Conservation (phyloP, 2,329 filamentous ascomycete species). For the Curvularia hawaiiensis region DNA sequence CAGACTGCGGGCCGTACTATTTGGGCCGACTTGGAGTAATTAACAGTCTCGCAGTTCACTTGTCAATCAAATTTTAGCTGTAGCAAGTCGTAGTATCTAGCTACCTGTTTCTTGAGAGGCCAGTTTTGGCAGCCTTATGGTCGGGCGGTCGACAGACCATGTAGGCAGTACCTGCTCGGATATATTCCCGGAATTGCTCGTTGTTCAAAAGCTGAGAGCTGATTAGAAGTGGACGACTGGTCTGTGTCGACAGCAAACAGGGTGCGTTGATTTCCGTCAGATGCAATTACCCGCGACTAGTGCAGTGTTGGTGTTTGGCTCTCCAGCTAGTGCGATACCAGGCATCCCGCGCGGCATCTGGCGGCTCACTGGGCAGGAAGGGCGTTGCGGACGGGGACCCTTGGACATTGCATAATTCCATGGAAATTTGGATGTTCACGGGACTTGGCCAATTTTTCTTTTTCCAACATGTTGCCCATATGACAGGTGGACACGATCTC, state of each 20-base stretch:
- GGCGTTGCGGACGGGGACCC: constrained; percentile 1
- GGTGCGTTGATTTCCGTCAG: not conserved
- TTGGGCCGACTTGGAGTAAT: not conserved
- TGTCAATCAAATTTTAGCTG: not conserved
- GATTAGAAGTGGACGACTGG: not conserved
- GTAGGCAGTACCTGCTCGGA: not conserved
- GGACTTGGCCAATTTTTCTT: constrained; percentile 2
- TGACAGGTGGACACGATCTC: not conserved
- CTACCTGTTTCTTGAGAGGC: not conserved
- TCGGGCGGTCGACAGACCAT: too few species aligned
- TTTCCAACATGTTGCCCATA: not conserved
- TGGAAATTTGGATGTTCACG: constrained; percentile 9
- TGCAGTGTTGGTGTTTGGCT: constrained; percentile 7
- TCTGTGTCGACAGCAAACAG: not conserved
- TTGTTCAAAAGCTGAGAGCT: not conserved
- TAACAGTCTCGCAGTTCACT: not conserved
- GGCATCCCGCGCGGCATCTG: constrained; percentile 4
- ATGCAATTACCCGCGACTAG: constrained; percentile 11
- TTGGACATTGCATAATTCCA: constrained; percentile 9
- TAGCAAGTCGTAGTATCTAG: not conserved
- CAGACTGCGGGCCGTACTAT: not conserved
- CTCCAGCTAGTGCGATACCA: constrained; percentile 5
- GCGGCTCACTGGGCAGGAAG: constrained; percentile 6
- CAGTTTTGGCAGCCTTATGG: too few species aligned
- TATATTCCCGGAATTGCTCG: not conserved